Evolutionary conservation across 129 eudicot species (phyloP).

Genomic region (Flaveria brownii): DNA sequence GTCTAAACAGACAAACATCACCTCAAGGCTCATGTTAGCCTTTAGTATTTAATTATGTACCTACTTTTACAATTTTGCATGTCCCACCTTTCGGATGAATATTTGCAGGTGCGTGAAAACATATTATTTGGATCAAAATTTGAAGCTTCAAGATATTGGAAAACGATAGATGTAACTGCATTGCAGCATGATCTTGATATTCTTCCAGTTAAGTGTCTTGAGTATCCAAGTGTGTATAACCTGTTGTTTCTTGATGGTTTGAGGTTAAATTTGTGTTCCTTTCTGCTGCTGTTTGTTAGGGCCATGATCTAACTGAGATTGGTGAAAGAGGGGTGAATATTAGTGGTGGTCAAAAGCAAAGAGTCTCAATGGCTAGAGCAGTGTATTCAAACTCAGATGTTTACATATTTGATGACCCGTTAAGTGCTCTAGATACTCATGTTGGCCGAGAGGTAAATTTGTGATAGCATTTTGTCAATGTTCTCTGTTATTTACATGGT

Average conservation of each 20-base stretch:
- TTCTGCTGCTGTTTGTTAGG: slow-evolving; percentile 45
- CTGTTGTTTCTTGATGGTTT: slow-evolving; percentile 1
- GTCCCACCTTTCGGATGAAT: slow-evolving; percentile 2
- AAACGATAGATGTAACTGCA: slow-evolving; percentile 67
- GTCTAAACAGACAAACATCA: slow-evolving; percentile 5
- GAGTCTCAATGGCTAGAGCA: slow-evolving; percentile 99
- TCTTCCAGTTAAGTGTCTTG: slow-evolving; percentile 64
- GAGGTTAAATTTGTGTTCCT: slow-evolving; percentile 16
- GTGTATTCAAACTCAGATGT: slow-evolving; percentile 92
- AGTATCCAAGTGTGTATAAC: slow-evolving; percentile 9
- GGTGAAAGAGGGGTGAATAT: slow-evolving; percentile 99
- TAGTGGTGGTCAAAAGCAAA: slow-evolving; percentile 97
- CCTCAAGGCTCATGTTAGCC: slow-evolving; percentile 6
- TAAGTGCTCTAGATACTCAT: slow-evolving; percentile 95
- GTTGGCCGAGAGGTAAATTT: slow-evolving; percentile 82
- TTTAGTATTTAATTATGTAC: neutral
- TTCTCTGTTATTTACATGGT: neutral
- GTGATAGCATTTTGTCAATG: neutral
- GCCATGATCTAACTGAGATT: slow-evolving; percentile 93
- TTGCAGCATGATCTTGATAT: slow-evolving; percentile 81
- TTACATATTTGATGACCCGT: slow-evolving; percentile 91
- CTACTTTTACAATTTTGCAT: neutral
- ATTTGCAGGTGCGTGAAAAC: slow-evolving; percentile 77
- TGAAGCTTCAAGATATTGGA: slow-evolving; percentile 62
- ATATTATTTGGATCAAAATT: slow-evolving; percentile 79